Percentiles rank a stretch among this genome's conserved stretches.
Evolutionary conservation across 1,284 basidiomycete species (phyloP).

Genomic region (Rhodotorula mucilaginosa): DNA sequence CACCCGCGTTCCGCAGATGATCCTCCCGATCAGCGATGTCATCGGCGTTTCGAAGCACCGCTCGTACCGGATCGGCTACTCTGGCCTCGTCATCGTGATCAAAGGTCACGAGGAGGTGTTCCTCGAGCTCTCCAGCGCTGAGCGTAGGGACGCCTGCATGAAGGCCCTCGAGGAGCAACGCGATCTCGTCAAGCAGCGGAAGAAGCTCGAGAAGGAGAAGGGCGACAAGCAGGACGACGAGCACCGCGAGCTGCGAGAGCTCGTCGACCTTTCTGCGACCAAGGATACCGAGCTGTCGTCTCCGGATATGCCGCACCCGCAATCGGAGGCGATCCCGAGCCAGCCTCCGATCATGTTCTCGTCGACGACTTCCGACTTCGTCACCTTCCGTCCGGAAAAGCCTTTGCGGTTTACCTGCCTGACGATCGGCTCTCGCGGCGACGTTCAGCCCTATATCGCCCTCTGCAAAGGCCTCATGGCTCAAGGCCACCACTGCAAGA

Average conservation of each 20-base stretch:
- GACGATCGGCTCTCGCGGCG: constrained; percentile 76
- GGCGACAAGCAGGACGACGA: constrained; percentile 13
- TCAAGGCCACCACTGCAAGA: constrained; percentile 79
- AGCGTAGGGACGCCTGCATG: constrained; percentile 73
- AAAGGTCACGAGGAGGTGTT: constrained; percentile 96
- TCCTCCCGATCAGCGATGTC: constrained; percentile 84
- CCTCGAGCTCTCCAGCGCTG: constrained; percentile 80
- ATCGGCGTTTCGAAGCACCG: constrained; percentile 78
- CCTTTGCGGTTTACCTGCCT: constrained; percentile 83
- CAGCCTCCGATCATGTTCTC: constrained; percentile 76
- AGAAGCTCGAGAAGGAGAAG: constrained; percentile 10
- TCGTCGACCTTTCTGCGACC: constrained; percentile 31
- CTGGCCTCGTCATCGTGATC: constrained; percentile 83
- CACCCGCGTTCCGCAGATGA: constrained; percentile 64
- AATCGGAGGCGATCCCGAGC: constrained; percentile 27
- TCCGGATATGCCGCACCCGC: constrained; percentile 32
- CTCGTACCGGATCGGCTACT: constrained; percentile 81
- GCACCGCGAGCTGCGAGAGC: constrained; percentile 26
- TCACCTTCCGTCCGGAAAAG: constrained; percentile 86
- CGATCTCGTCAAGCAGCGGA: constrained; percentile 60
- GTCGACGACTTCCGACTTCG: constrained; percentile 84
- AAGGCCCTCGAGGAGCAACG: constrained; percentile 72
- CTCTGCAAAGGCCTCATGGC: constrained; percentile 86
- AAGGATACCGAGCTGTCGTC: constrained; percentile 5
- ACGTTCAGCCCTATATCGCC: constrained; percentile 67